Conservation (phyloP, 345 rosid species). For the Orychophragmus violaceus region DNA sequence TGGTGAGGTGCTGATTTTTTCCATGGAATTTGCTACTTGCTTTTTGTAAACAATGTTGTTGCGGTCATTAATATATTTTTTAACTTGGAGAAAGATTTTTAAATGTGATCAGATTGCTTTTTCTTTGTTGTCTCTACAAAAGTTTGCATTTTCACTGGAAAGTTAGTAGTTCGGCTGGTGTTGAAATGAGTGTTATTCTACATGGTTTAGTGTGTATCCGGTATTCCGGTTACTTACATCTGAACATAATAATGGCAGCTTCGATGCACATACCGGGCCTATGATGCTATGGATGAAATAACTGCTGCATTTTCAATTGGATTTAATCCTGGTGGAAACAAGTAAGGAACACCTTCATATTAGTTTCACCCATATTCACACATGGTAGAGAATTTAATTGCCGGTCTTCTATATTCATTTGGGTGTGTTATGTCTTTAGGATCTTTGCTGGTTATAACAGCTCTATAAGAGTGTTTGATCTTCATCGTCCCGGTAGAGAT, state of each 20-base stretch:
- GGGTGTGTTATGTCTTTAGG: conserved; percentile 39
- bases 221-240: background rate
- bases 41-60: background rate
- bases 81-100: background rate
- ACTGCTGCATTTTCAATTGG: conserved; percentile 87
- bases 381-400: background rate
- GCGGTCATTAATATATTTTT: background rate
- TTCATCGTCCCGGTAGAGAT: conserved; percentile 98
- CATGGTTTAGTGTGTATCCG: conserved; percentile 6
- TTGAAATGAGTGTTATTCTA: background rate
- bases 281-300: conserved; percentile 93
- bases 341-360: conserved; percentile 42
- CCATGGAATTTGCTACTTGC: background rate
- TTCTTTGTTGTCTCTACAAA: background rate
- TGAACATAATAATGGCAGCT: conserved; percentile 48
- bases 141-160: background rate
- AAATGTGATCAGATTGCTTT: background rate
- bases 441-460: conserved; percentile 91
- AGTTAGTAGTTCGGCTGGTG: background rate
- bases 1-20: conserved; percentile 60
- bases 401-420: conserved; percentile 1
- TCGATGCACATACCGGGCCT: conserved; percentile 94
- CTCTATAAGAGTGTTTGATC: conserved; percentile 70
- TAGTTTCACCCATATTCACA: background rate
- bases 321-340: conserved; percentile 80